These are phyloP conservation scores for Silene noctiflora DNA, from an alignment of 179 eudicot species.

Conservation along the genomic window DNA sequence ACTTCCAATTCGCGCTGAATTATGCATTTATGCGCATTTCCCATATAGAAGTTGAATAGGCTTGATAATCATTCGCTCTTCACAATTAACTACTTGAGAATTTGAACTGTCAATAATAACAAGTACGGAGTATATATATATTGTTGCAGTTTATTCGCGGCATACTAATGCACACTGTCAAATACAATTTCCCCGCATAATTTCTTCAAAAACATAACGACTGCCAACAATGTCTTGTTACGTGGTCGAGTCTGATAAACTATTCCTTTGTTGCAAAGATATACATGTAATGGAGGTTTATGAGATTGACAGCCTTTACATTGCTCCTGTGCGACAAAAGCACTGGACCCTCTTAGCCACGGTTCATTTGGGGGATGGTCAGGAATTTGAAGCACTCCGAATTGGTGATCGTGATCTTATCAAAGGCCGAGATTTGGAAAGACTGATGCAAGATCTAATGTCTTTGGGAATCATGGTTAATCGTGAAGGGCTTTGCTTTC, in stretches of 20 bases:
- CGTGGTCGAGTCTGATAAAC: neutral
- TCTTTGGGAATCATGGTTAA: neutral
- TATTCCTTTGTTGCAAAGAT: neutral
- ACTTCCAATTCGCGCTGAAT: no score
- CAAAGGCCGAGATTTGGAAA: neutral
- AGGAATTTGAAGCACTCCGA: neutral
- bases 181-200: no score
- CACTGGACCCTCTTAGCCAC: neutral
- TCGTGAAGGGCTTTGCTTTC: neutral
- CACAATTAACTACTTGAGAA: no score
- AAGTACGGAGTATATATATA: no score
- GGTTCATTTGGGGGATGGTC: neutral
- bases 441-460: neutral
- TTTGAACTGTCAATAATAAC: no score
- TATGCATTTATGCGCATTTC: no score
- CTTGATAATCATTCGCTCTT: no score
- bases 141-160: no score
- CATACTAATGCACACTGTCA: no score
- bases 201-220: neutral
- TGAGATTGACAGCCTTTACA: neutral
- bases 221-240: neutral
- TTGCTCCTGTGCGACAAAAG: neutral
- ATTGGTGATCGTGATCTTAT: neutral
- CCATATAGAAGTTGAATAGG: no score
- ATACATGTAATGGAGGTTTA: neutral